These are phyloP conservation scores for Botrytis cinerea DNA, from an alignment of 2,329 filamentous ascomycete species.

Conservation along the genomic window DNA sequence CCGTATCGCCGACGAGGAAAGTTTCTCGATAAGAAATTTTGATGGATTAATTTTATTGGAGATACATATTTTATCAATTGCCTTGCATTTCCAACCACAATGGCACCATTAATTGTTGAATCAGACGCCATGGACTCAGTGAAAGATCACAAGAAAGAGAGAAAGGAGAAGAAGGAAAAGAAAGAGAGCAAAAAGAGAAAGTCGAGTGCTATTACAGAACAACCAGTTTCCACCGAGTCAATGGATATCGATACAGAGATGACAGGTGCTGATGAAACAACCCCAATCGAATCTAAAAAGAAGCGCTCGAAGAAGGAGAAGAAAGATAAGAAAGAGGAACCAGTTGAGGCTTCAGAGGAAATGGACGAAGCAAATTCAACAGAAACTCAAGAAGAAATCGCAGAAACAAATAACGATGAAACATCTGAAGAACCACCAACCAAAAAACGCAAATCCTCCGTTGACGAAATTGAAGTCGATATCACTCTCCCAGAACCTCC, in stretches of 20 bases:
- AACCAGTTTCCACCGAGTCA: background rate
- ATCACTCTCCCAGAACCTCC: conserved; percentile 86
- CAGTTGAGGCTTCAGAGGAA: background rate
- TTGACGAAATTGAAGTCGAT: conserved; percentile 83
- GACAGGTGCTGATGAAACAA: background rate
- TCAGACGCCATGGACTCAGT: conserved; percentile 4
- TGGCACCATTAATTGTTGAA: conserved; percentile 19
- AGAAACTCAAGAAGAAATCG: conserved; percentile 2
- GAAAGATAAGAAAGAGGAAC: conserved; percentile 5
- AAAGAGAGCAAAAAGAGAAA: conserved; percentile 32
- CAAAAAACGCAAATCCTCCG: conserved; percentile 68
- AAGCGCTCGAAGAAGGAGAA: conserved; percentile 27
- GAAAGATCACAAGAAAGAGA: conserved; percentile 12
- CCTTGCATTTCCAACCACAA: conserved; percentile 6
- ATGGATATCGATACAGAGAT: conserved; percentile 21
- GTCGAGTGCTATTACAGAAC: conserved; percentile 24
- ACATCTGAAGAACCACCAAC: conserved; percentile 31
- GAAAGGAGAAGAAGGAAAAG: conserved; percentile 10
- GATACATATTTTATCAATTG: background rate
- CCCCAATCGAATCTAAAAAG: conserved; percentile 24
- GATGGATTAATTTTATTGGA: conserved; percentile 6
- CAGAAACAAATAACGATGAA: conserved; percentile 23
- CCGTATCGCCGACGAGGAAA: conserved; percentile 14
- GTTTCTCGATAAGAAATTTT: conserved; percentile 27
- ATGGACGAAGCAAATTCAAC: background rate